Evolutionary conservation across 805 yeast genomes (phyloP).

Genomic region (Saccharomycopsis sp.): DNA sequence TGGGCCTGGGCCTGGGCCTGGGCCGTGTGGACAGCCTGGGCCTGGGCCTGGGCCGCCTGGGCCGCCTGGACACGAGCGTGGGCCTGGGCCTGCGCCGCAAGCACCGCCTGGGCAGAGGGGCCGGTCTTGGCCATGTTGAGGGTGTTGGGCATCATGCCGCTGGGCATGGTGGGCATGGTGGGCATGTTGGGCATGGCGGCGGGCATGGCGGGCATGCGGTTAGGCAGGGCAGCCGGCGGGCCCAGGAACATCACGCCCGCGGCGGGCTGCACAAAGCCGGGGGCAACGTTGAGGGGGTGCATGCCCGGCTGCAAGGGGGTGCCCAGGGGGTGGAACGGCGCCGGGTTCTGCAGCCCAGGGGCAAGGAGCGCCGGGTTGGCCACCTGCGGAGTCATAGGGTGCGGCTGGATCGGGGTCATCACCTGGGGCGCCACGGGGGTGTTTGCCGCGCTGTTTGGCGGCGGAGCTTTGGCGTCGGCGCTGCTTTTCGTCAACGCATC

Average conservation of each 20-base stretch:
- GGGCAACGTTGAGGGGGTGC: conserved; percentile 6
- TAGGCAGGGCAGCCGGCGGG: not conserved
- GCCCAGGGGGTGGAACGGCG: conserved; percentile 9
- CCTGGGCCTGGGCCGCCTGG: conserved; percentile 5
- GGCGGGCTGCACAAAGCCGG: conserved; percentile 10
- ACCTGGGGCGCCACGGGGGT: not conserved
- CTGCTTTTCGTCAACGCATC: conserved; percentile 1
- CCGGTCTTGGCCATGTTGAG: not conserved
- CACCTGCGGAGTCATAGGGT: conserved; percentile 11
- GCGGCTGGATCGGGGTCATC: conserved; percentile 10
- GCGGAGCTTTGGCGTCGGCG: not conserved
- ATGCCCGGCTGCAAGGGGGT: conserved; percentile 1
- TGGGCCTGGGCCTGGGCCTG: not conserved
- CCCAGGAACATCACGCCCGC: not conserved
- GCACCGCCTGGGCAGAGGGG: not conserved
- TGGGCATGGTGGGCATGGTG: conserved; percentile 1
- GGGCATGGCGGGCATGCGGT: too few species aligned
- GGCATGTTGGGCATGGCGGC: not conserved
- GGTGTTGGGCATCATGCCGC: conserved; percentile 11
- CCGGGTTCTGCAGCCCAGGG: not conserved
- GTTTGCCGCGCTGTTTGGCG: not conserved
- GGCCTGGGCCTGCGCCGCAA: not conserved
- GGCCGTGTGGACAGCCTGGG: not conserved
- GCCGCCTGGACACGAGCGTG: conserved; percentile 1
- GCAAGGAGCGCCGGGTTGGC: conserved; percentile 2